These are phyloP conservation scores for Malus hybrid DNA, from an alignment of 331 rosid species.

Conservation along the genomic window DNA sequence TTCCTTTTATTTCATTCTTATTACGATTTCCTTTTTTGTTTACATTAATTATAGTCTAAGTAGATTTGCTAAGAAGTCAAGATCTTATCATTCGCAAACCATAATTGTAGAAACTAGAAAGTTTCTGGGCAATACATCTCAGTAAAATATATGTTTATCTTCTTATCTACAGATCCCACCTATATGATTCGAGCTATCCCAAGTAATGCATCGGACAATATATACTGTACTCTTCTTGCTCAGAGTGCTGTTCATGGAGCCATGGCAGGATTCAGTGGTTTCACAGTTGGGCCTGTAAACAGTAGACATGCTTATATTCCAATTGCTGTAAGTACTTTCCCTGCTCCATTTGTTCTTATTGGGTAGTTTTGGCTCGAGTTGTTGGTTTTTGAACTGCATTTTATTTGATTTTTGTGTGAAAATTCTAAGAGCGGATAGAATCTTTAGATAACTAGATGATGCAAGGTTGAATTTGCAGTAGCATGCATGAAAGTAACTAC, in stretches of 20 bases:
- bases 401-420: not conserved
- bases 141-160: not conserved
- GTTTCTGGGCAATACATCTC: not conserved
- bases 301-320: slow-evolving; percentile 90
- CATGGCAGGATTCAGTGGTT: slow-evolving; percentile 95
- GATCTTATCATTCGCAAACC: not conserved
- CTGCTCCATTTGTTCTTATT: slow-evolving; percentile 4
- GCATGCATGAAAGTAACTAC: not conserved
- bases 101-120: not conserved
- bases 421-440: not conserved
- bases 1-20: not conserved
- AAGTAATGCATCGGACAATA: slow-evolving; percentile 89
- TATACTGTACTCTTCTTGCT: slow-evolving; percentile 97
- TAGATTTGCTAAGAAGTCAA: not conserved
- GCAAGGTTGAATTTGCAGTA: not conserved
- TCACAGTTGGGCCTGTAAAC: slow-evolving; percentile 90
- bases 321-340: slow-evolving; percentile 62
- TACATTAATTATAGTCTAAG: not conserved
- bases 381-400: not conserved
- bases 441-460: not conserved
- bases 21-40: not conserved
- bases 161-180: slow-evolving; percentile 66
- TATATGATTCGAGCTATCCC: slow-evolving; percentile 98
- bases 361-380: not conserved
- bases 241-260: slow-evolving; percentile 95